Percentiles rank a stretch among this genome's conserved stretches.
Evolutionary conservation across 1,139 yeast genomes (phyloP).

Genomic region (Sugiyamaella neomexicana): DNA sequence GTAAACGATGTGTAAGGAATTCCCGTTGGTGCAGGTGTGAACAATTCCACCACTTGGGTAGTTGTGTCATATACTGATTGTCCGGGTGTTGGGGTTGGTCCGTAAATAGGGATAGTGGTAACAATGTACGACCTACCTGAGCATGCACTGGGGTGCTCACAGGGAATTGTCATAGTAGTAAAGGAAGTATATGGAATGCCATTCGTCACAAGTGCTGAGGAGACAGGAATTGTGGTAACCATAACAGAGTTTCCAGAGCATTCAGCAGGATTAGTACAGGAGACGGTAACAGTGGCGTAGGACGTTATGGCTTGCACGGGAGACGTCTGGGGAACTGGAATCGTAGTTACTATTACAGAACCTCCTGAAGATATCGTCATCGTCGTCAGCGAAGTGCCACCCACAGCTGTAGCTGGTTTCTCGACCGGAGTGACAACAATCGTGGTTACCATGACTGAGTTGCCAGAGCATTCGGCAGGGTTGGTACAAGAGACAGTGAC

Average conservation of each 20-base stretch:
- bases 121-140: constrained; percentile 1
- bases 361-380: not conserved
- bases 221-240: constrained; percentile 11
- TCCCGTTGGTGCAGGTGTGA: not conserved
- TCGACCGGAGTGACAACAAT: not conserved
- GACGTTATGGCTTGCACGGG: not conserved
- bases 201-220: not conserved
- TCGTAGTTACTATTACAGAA: not conserved
- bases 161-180: constrained; percentile 14
- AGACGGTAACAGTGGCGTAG: constrained; percentile 6
- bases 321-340: not conserved
- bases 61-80: constrained; percentile 3
- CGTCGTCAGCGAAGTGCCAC: too few species aligned
- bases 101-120: constrained; percentile 5
- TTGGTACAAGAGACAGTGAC: not conserved
- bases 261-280: constrained; percentile 13
- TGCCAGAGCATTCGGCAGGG: not conserved
- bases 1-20: constrained; percentile 11
- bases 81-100: not conserved
- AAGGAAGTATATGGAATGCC: constrained; percentile 6
- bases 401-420: too few species aligned
- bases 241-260: constrained; percentile 10
- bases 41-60: not conserved
- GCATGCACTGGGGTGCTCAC: not conserved
- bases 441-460: not conserved